Evolutionary conservation across 2,329 filamentous ascomycete species (phyloP).

Genomic region (Fusarium drepaniforme): DNA sequence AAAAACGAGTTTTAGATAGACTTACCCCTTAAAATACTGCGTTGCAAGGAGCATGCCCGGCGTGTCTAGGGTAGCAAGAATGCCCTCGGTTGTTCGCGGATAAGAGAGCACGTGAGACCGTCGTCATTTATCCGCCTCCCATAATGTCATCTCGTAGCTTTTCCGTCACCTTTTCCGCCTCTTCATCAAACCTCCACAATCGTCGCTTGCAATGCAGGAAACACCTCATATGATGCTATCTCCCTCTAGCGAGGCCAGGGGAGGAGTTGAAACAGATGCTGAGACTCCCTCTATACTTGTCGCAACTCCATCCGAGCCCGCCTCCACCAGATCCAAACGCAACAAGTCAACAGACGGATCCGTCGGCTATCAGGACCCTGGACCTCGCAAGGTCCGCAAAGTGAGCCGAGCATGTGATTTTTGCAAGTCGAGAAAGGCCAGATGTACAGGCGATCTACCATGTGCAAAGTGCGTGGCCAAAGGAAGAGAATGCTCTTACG

Average conservation of each 20-base stretch:
- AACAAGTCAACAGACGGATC: not conserved
- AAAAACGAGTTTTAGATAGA: too few species aligned
- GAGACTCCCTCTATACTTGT: not conserved
- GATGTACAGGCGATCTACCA: slow-evolving; percentile 46
- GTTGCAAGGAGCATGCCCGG: too few species aligned
- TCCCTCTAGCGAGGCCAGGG: not conserved
- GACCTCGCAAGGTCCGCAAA: slow-evolving; percentile 31
- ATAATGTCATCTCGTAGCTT: not conserved
- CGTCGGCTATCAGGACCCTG: not conserved
- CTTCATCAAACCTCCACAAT: not conserved
- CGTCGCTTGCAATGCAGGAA: not conserved
- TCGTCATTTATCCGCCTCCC: not conserved
- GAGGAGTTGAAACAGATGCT: not conserved
- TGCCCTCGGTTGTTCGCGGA: not conserved
- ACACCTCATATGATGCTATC: not conserved
- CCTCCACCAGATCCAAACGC: not conserved
- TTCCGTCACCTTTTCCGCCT: slow-evolving; percentile 4
- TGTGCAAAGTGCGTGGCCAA: slow-evolving; percentile 48
- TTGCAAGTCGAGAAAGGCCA: slow-evolving; percentile 45
- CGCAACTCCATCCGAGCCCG: not conserved
- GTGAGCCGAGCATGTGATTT: slow-evolving; percentile 49
- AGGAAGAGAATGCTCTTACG: not conserved
- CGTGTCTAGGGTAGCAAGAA: not conserved
- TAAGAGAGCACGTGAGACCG: not conserved
- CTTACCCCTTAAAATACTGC: too few species aligned